phyloP scores from a whole-genome alignment of 768 basidiomycete genomes.

The Xerocomus potaroensis region DNA sequence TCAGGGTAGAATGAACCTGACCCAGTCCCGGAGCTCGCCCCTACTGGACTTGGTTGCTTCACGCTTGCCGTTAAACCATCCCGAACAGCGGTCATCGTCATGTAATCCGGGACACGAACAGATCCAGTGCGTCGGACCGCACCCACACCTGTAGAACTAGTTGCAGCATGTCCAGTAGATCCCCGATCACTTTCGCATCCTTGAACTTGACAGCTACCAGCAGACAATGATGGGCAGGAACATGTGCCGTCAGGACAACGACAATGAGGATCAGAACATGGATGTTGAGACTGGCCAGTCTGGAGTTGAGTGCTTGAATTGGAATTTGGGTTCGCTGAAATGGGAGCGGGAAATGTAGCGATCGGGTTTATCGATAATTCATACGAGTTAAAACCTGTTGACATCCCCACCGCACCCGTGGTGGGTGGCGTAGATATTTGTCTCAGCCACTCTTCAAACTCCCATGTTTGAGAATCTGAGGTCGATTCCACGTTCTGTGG shows the following conservation, averaged over 20 bases:
- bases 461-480: slow-evolving; percentile 40
- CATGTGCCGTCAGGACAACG: slow-evolving; percentile 31
- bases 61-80: slow-evolving; percentile 25
- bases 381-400: slow-evolving; percentile 28
- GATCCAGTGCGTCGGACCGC: slow-evolving; percentile 14
- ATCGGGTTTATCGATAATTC: slow-evolving; percentile 22
- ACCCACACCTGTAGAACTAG: slow-evolving; percentile 3
- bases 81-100: slow-evolving; percentile 30
- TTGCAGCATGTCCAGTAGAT: no score
- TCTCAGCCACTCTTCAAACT: slow-evolving; percentile 63
- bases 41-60: slow-evolving; percentile 16
- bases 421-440: slow-evolving; percentile 36
- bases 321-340: slow-evolving; percentile 10
- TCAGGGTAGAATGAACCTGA: slow-evolving; percentile 20
- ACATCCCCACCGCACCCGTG: slow-evolving; percentile 14
- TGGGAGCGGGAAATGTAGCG: slow-evolving; percentile 10
- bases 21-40: slow-evolving; percentile 6
- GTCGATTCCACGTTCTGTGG: slow-evolving; percentile 40
- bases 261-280: slow-evolving; percentile 28
- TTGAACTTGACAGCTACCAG: slow-evolving; percentile 29
- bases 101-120: slow-evolving; percentile 29
- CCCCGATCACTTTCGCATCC: slow-evolving; percentile 28
- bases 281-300: slow-evolving; percentile 13
- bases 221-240: slow-evolving; percentile 30
- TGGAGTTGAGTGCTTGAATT: slow-evolving; percentile 2